These are phyloP conservation scores for Alternaria angustiovoidea DNA, from an alignment of 2,329 filamentous ascomycete genomes.

Conservation along the genomic window DNA sequence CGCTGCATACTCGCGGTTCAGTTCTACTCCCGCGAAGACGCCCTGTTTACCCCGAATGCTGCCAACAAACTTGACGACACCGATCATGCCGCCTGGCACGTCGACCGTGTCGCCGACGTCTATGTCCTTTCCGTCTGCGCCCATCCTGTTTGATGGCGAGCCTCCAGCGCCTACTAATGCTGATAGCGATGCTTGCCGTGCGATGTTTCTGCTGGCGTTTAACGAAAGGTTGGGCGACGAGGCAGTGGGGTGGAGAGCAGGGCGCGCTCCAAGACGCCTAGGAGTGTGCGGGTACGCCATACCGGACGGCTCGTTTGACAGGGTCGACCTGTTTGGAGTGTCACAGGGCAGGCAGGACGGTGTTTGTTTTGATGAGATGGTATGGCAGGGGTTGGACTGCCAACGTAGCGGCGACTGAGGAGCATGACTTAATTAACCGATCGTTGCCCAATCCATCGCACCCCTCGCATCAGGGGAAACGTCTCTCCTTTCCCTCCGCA, in stretches of 20 bases:
- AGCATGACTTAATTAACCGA: constrained; percentile 19
- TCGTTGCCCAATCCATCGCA: constrained; percentile 11
- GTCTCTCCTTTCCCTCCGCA: constrained; percentile 1
- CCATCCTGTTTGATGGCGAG: constrained; percentile 54
- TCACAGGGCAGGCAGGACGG: constrained; percentile 19
- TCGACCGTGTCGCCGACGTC: constrained; percentile 85
- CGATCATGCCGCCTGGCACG: constrained; percentile 91
- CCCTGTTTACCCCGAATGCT: constrained; percentile 88
- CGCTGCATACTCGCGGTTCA: constrained; percentile 79
- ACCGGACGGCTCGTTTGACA: constrained; percentile 18
- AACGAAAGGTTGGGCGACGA: constrained; percentile 55
- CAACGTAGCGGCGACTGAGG: constrained; percentile 9
- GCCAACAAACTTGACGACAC: constrained; percentile 88
- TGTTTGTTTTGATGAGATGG: constrained; percentile 24
- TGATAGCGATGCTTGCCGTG: constrained; percentile 75
- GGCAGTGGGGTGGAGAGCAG: constrained; percentile 52
- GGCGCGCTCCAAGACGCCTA: constrained; percentile 49
- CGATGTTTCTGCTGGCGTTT: constrained; percentile 57
- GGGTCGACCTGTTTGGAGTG: constrained; percentile 21
- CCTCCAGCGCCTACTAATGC: constrained; percentile 66
- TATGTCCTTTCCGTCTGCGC: constrained; percentile 61
- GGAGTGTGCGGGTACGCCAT: constrained; percentile 56
- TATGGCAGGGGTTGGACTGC: constrained; percentile 11
- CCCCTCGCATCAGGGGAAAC: constrained; percentile 2
- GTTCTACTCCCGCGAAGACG: constrained; percentile 89